Percentiles rank a stretch among this genome's conserved stretches.
phyloP scores from a whole-genome alignment of 768 basidiomycete genomes.

The Rubroboletus satanas region DNA sequence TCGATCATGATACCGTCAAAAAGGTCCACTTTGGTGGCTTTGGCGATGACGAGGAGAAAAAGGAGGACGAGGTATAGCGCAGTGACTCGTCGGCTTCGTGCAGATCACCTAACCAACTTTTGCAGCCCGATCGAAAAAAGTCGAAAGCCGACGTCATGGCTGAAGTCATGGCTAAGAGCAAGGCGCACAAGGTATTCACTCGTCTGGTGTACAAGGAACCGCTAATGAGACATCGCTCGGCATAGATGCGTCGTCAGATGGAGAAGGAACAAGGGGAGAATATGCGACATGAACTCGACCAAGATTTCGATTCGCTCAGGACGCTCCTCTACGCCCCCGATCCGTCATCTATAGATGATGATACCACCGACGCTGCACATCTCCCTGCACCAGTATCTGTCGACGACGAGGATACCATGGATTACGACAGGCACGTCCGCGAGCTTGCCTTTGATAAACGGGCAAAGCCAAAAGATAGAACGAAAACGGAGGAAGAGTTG shows the following conservation, averaged over 20 bases:
- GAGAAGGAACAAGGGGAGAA: slow-evolving; percentile 83
- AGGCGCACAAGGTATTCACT: slow-evolving; percentile 77
- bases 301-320: slow-evolving; percentile 79
- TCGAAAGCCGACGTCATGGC: slow-evolving; percentile 96
- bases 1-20: slow-evolving; percentile 63
- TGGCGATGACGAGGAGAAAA: slow-evolving; percentile 58
- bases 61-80: slow-evolving; percentile 45
- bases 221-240: background rate
- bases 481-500: slow-evolving; percentile 94
- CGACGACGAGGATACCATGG: slow-evolving; percentile 37
- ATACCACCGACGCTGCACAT: slow-evolving; percentile 18
- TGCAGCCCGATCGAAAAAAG: slow-evolving; percentile 78
- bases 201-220: background rate
- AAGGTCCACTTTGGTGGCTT: slow-evolving; percentile 86
- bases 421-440: slow-evolving; percentile 91
- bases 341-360: slow-evolving; percentile 41
- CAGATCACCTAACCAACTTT: background rate
- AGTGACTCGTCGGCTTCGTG: background rate
- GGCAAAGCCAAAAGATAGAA: slow-evolving; percentile 90
- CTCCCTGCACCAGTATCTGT: background rate
- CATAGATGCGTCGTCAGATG: slow-evolving; percentile 80
- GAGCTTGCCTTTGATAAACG: slow-evolving; percentile 92
- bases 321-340: slow-evolving; percentile 63
- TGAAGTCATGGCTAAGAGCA: slow-evolving; percentile 96
- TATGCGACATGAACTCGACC: slow-evolving; percentile 83